Evolutionary conservation across 2,329 filamentous ascomycete genomes (phyloP).

Genomic region (Aspergillus sergii): DNA sequence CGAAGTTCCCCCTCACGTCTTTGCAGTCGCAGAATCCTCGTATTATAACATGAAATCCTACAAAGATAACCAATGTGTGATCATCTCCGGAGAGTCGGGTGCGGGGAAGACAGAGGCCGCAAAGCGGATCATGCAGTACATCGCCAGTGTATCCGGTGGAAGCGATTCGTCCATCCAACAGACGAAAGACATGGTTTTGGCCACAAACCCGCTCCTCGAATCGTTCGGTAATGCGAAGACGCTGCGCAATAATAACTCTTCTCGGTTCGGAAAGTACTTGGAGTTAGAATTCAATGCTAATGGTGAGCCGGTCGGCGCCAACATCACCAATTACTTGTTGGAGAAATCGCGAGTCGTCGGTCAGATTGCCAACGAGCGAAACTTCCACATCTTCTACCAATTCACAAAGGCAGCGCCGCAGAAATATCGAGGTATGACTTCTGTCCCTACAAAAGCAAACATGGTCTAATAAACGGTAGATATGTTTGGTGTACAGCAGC

Average conservation of each 20-base stretch:
- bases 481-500: conserved; percentile 86
- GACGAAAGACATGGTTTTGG: conserved; percentile 99
- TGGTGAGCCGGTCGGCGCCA: conserved; percentile 91
- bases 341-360: conserved; percentile 95
- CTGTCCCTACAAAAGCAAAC: conserved; percentile 7
- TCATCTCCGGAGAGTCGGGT: conserved; percentile 97
- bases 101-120: conserved; percentile 98
- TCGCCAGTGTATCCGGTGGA: conserved; percentile 92
- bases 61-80: conserved; percentile 98
- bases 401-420: conserved; percentile 94
- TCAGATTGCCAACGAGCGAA: conserved; percentile 92
- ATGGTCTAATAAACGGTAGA: conserved; percentile 47
- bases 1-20: conserved; percentile 91
- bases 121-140: conserved; percentile 99
- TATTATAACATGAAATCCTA: conserved; percentile 99
- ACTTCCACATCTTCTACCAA: conserved; percentile 99
- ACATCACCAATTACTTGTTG: conserved; percentile 96
- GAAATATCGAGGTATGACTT: conserved; percentile 67
- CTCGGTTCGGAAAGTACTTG: conserved; percentile 95
- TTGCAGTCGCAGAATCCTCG: conserved; percentile 90
- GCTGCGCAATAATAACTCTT: conserved; percentile 97
- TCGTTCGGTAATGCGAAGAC: conserved; percentile 99
- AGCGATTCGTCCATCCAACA: conserved; percentile 84
- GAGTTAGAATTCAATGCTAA: conserved; percentile 93
- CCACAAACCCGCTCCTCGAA: conserved; percentile 94